Percentiles rank a stretch among this genome's conserved stretches.
Conservation (phyloP, 2,329 filamentous ascomycete genomes). For the Aspergillus sp. region DNA sequence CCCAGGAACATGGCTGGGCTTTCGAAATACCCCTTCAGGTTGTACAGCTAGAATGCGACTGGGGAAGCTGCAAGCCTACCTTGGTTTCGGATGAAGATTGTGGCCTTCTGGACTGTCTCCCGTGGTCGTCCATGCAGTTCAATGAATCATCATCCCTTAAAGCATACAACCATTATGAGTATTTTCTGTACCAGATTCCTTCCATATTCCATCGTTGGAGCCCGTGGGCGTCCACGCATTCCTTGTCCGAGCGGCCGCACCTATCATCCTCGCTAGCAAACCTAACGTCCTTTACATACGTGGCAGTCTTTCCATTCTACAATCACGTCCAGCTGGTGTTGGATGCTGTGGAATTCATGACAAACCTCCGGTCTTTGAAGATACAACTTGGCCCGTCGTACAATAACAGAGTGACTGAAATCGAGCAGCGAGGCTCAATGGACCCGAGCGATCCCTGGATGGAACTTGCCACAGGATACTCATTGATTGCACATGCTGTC, state of each 20-base stretch:
- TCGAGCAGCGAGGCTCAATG: constrained; percentile 40
- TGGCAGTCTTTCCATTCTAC: constrained; percentile 66
- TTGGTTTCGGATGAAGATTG: constrained; percentile 28
- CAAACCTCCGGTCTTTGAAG: constrained; percentile 54
- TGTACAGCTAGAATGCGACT: constrained; percentile 46
- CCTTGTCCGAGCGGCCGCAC: constrained; percentile 22
- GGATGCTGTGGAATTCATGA: constrained; percentile 50
- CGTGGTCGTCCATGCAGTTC: constrained; percentile 65
- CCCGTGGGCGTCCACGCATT: constrained; percentile 33
- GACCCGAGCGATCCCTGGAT: constrained; percentile 52
- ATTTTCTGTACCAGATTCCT: constrained; percentile 64
- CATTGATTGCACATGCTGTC: constrained; percentile 43
- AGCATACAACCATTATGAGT: constrained; percentile 71
- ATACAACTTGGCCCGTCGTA: constrained; percentile 51
- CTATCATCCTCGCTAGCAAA: constrained; percentile 47
- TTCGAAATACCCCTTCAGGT: constrained; percentile 66
- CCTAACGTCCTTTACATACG: constrained; percentile 53
- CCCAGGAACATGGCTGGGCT: constrained; percentile 60
- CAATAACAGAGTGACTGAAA: constrained; percentile 37
- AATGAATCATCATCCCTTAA: constrained; percentile 76
- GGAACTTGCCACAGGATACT: constrained; percentile 55
- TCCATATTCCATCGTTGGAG: constrained; percentile 56
- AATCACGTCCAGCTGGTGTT: constrained; percentile 55
- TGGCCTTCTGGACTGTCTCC: constrained; percentile 57
- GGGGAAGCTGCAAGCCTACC: constrained; percentile 13